Conservation (phyloP, 805 yeast species). For the Sugiyamaella lignohabitans region DNA sequence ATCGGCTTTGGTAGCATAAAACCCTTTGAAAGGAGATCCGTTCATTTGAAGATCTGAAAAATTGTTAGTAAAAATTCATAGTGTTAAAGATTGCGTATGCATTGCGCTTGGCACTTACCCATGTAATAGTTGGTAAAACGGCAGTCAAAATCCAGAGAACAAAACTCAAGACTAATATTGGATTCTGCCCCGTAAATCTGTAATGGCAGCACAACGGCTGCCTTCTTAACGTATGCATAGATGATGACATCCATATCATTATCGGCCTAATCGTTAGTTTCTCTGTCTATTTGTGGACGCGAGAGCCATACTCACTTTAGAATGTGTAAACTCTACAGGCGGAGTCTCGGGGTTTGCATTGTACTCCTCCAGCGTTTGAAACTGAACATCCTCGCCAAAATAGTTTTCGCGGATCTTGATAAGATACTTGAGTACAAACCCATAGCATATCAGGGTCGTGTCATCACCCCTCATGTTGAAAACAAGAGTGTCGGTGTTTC, state of each 20-base stretch:
- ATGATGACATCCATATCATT: conserved; percentile 77
- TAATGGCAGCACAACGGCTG: conserved; percentile 67
- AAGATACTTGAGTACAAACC: conserved; percentile 69
- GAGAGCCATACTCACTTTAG: conserved; percentile 10
- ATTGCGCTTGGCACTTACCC: too few species aligned
- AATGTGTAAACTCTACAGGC: conserved; percentile 12
- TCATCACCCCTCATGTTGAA: conserved; percentile 60
- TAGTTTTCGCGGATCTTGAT: conserved; percentile 78
- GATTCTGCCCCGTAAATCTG: conserved; percentile 59
- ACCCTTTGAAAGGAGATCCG: conserved; percentile 49
- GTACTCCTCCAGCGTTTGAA: conserved; percentile 82
- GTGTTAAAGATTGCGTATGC: too few species aligned
- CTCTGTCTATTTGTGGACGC: background rate
- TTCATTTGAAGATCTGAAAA: conserved; percentile 57
- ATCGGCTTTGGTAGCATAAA: conserved; percentile 14
- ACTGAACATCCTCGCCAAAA: conserved; percentile 79
- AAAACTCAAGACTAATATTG: conserved; percentile 56
- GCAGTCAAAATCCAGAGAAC: conserved; percentile 66
- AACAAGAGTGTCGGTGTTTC: conserved; percentile 61
- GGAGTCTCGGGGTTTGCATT: conserved; percentile 30
- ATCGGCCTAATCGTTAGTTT: conserved; percentile 25
- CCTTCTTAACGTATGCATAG: conserved; percentile 61
- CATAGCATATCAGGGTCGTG: conserved; percentile 67
- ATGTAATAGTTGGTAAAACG: conserved; percentile 86
- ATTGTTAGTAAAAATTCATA: conserved; percentile 10